A percentile compares a stretch with the other conserved stretches of the same genome.
Conservation (phyloP, 2,329 filamentous ascomycete species). For the Ascochyta koolunga region DNA sequence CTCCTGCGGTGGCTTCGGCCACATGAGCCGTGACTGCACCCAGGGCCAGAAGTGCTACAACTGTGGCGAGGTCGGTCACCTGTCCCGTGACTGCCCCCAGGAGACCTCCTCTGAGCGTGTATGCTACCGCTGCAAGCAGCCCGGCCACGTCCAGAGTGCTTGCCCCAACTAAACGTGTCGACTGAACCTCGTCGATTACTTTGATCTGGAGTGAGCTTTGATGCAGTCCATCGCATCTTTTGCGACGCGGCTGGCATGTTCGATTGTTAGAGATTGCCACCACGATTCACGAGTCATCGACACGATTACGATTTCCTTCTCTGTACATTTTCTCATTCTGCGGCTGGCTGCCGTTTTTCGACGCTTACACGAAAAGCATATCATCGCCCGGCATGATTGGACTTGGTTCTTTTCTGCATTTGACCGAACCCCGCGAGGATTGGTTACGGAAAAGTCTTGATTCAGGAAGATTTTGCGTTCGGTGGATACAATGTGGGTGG, state of each 20-base stretch:
- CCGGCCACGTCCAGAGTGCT: slow-evolving; percentile 89
- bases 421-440: slow-evolving; percentile 42
- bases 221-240: slow-evolving; percentile 29
- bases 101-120: slow-evolving; percentile 91
- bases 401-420: slow-evolving; percentile 43
- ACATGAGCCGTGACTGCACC: slow-evolving; percentile 98
- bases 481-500: slow-evolving; percentile 41
- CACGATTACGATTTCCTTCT: slow-evolving; percentile 47
- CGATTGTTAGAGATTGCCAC: slow-evolving; percentile 35
- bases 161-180: slow-evolving; percentile 76
- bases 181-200: slow-evolving; percentile 35
- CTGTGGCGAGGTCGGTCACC: slow-evolving; percentile 91
- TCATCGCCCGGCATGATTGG: slow-evolving; percentile 46
- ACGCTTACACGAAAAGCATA: slow-evolving; percentile 47
- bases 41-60: slow-evolving; percentile 99
- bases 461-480: slow-evolving; percentile 44
- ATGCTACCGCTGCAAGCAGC: slow-evolving; percentile 94
- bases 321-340: slow-evolving; percentile 49
- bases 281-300: slow-evolving; percentile 41
- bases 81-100: slow-evolving; percentile 94
- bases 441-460: slow-evolving; percentile 44
- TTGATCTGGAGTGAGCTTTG: slow-evolving; percentile 39
- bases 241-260: slow-evolving; percentile 30
- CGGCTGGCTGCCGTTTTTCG: slow-evolving; percentile 48
- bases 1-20: slow-evolving; percentile 94